Evolutionary conservation across 441 rosid genomes (phyloP).

Genomic region (Erodium texanum): DNA sequence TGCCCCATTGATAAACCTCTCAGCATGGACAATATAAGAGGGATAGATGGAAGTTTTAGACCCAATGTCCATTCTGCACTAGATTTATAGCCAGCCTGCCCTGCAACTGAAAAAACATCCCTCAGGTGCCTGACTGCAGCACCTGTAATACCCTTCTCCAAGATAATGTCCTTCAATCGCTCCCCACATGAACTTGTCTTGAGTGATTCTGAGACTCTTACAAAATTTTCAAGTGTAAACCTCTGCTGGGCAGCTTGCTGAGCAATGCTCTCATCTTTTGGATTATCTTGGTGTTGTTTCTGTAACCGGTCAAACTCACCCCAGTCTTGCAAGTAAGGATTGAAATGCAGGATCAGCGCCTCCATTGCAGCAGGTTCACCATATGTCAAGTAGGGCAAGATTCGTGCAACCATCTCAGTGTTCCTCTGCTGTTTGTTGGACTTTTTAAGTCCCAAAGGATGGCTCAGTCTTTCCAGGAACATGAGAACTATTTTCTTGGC

Average conservation of each 20-base stretch:
- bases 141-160: constrained; percentile 79
- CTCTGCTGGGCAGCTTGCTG: constrained; percentile 76
- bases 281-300: constrained; percentile 64
- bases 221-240: constrained; percentile 88
- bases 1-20: constrained; percentile 98
- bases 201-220: constrained; percentile 94
- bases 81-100: constrained; percentile 74
- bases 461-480: constrained; percentile 95
- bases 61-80: constrained; percentile 67
- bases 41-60: constrained; percentile 83
- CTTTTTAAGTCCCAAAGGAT: constrained; percentile 82
- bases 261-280: constrained; percentile 64
- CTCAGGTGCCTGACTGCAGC: constrained; percentile 79
- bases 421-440: constrained; percentile 99
- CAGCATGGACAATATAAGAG: constrained; percentile 85
- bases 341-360: constrained; percentile 90
- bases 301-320: constrained; percentile 74
- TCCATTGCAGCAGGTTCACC: constrained; percentile 99
- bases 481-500: constrained; percentile 98
- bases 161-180: constrained; percentile 89
- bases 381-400: constrained; percentile 96
- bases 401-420: constrained; percentile 99
- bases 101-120: constrained; percentile 69
- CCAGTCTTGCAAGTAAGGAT: constrained; percentile 89
- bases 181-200: constrained; percentile 99